A percentile compares a stretch with the other conserved stretches of the same genome.
Conservation (phyloP, 352 stramenopile genomes). For the Peronospora belbahrii region DNA sequence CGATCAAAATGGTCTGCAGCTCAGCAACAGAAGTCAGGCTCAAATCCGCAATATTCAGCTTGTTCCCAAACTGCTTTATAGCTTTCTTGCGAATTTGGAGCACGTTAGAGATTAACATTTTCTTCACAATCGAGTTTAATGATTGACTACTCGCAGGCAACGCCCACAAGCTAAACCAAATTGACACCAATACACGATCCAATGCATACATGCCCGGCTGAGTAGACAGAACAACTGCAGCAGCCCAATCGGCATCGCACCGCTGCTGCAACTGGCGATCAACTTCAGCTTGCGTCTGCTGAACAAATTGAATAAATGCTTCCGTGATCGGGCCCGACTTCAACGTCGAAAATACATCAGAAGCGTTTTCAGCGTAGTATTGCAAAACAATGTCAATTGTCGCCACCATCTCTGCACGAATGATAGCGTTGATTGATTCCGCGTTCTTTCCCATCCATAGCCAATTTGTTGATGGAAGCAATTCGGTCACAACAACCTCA, state of each 20-base stretch:
- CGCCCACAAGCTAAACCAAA: conserved; percentile 33
- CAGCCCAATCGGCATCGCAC: conserved; percentile 11
- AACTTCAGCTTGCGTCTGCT: conserved; percentile 22
- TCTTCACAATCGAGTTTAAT: conserved; percentile 15
- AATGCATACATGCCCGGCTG: conserved; percentile 35
- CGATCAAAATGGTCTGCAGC: conserved; percentile 34
- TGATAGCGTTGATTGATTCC: conserved; percentile 25
- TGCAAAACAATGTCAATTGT: conserved; percentile 39
- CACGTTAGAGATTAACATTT: conserved; percentile 35
- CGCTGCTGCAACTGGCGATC: conserved; percentile 25
- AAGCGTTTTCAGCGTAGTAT: conserved; percentile 18
- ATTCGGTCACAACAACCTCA: conserved; percentile 19
- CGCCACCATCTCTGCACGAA: conserved; percentile 44
- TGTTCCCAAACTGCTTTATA: conserved; percentile 45
- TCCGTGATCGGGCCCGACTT: conserved; percentile 6
- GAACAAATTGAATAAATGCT: conserved; percentile 8
- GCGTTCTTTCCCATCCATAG: conserved; percentile 23
- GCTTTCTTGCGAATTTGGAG: conserved; percentile 59
- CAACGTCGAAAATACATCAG: conserved; percentile 6
- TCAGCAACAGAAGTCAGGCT: conserved; percentile 6
- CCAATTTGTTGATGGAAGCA: conserved; percentile 45
- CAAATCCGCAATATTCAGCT: conserved; percentile 9
- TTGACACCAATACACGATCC: conserved; percentile 42
- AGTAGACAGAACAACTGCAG: conserved; percentile 16
- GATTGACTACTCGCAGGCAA: conserved; percentile 6